These are phyloP conservation scores for Catunica adiposa DNA, from an alignment of 2,329 filamentous ascomycete species.

Conservation along the genomic window DNA sequence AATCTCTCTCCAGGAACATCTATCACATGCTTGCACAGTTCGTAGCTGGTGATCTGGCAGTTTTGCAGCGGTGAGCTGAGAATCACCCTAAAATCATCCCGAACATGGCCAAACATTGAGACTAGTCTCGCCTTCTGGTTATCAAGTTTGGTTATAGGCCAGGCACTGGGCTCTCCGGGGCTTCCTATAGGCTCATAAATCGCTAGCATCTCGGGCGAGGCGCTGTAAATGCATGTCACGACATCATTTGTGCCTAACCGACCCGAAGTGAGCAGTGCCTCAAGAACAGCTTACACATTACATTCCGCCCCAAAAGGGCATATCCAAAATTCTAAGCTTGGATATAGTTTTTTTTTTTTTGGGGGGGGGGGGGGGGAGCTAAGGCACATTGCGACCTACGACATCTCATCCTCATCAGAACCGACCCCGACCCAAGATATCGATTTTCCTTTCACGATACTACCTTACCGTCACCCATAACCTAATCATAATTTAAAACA, in stretches of 20 bases:
- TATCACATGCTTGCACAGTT: too few species aligned
- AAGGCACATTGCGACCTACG: background rate
- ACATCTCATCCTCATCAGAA: background rate
- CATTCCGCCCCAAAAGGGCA: background rate
- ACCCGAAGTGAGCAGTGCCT: background rate
- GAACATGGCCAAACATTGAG: background rate
- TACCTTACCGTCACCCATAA: background rate
- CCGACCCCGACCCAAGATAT: background rate
- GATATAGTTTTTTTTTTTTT: too few species aligned
- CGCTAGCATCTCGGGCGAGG: background rate
- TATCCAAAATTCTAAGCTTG: background rate
- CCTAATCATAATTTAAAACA: too few species aligned
- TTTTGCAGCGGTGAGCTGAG: too few species aligned
- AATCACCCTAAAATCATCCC: background rate
- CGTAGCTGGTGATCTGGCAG: too few species aligned
- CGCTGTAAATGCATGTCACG: background rate
- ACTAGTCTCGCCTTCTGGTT: background rate
- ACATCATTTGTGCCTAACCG: background rate
- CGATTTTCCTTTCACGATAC: background rate
- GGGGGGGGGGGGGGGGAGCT: too few species aligned
- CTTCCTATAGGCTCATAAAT: background rate
- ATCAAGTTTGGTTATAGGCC: background rate
- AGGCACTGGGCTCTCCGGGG: background rate
- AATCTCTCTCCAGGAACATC: too few species aligned
- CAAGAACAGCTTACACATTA: background rate